Evolutionary conservation across 1,284 basidiomycete species (phyloP).

Genomic region (Agaricales sp.): DNA sequence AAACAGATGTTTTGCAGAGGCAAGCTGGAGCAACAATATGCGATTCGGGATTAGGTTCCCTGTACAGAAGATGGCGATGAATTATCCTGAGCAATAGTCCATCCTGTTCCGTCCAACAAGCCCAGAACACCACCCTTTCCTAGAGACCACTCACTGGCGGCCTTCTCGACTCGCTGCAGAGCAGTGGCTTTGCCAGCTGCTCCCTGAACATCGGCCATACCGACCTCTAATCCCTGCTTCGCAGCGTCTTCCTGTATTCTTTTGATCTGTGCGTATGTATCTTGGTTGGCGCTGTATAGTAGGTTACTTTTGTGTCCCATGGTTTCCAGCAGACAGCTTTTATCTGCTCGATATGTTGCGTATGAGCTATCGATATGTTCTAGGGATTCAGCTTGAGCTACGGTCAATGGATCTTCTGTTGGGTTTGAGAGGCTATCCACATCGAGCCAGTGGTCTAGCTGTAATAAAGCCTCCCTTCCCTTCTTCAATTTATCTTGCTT

Average conservation of each 20-base stretch:
- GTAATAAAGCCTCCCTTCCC: neutral
- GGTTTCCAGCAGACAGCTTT: neutral
- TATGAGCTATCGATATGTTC: neutral
- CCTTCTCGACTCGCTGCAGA: neutral
- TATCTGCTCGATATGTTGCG: neutral
- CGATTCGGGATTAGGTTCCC: too few relatives aligned
- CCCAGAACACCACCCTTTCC: neutral
- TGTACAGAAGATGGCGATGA: too few relatives aligned
- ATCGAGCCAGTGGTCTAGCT: neutral
- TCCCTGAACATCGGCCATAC: neutral
- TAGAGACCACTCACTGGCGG: neutral
- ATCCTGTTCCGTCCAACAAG: neutral
- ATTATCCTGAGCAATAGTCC: too few relatives aligned
- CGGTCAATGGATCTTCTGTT: too few relatives aligned
- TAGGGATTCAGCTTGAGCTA: too few relatives aligned
- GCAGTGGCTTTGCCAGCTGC: neutral
- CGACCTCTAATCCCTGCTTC: neutral
- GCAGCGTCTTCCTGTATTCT: neutral
- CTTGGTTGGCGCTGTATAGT: neutral
- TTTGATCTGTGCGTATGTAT: neutral
- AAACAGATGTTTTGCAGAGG: too few relatives aligned
- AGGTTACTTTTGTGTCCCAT: neutral
- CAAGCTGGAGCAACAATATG: too few relatives aligned
- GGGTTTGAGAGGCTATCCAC: too few relatives aligned
- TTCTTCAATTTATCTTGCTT: neutral